These are phyloP conservation scores for Monosporascus sp. DNA, from an alignment of 2,329 filamentous ascomycete genomes.

Conservation along the genomic window DNA sequence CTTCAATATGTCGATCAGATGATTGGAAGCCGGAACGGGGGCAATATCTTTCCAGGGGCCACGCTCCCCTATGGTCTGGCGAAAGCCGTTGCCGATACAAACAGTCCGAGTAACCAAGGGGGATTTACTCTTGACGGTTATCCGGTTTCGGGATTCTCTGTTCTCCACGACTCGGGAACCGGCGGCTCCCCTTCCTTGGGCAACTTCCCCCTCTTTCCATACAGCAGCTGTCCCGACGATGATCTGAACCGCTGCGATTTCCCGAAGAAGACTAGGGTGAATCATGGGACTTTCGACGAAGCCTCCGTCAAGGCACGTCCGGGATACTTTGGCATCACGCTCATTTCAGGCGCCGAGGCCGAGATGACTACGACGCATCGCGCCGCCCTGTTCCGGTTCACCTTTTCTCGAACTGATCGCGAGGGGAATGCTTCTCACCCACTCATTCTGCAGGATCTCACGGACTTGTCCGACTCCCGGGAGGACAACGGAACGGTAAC, in stretches of 20 bases:
- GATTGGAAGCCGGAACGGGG: constrained; percentile 47
- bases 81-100: constrained; percentile 53
- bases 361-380: constrained; percentile 67
- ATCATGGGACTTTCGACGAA: constrained; percentile 41
- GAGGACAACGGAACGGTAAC: constrained; percentile 51
- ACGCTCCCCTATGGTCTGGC: constrained; percentile 39
- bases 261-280: constrained; percentile 39
- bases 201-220: constrained; percentile 69
- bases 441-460: constrained; percentile 60
- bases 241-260: constrained; percentile 59
- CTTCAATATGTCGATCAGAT: constrained; percentile 45
- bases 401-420: constrained; percentile 43
- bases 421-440: constrained; percentile 41
- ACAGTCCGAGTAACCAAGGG: constrained; percentile 48
- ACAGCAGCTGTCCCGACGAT: constrained; percentile 55
- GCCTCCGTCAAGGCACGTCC: constrained; percentile 52
- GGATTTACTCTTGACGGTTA: constrained; percentile 49
- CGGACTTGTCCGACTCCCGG: constrained; percentile 57
- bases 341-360: constrained; percentile 52
- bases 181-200: constrained; percentile 59
- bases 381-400: constrained; percentile 61
- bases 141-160: constrained; percentile 49
- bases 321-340: constrained; percentile 59
- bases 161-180: constrained; percentile 55
- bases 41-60: constrained; percentile 41